Base-by-base conservation (phyloP, 345 rosid genomes). In the Lepidium sativum region DNA sequence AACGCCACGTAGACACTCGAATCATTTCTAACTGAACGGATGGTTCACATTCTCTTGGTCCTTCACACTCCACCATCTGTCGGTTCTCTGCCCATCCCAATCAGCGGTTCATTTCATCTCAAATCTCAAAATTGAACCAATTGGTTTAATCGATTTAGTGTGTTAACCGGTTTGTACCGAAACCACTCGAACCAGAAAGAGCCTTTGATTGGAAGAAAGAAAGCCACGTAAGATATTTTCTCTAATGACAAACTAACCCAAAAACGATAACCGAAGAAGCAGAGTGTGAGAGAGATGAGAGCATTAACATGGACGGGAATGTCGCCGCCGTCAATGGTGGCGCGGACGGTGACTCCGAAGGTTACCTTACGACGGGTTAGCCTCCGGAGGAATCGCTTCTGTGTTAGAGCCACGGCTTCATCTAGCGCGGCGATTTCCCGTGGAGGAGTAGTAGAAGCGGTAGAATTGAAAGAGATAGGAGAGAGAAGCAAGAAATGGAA, bases 401-500 rank as follows among this genome's bases (percentile, higher is more conserved):
- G 51, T 63, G 37, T 63, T 43, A 74, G 16, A 50, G 74, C 74
- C 39, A 68, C 40, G 0, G 52, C 63, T 6, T 67, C 77, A 3
- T 31, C 50, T 6, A 3, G 48, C 0, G 14, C 68, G 41, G 63
- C 63, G 13, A 55, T 75, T 57, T 69, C 71, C 5, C 43, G 59
- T 16, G 78, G 70, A 62, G 70, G 55, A 68, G 55, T 50, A 42
- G 74, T 29, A 25, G 75, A 70, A 10, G 75, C 58, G n/a, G 65
- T 86, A 60, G 77, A 75, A 32, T 60, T 77, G 58, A 54, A 21
- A 1, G 95, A 82, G 73, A 78, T 88, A 8, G 82, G 68, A 41
- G 79, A 79, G n/a, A 79, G 56, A 31, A 76, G 76, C 55, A 81
- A 65, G 35, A 72, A 49, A 27, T 92, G 98, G 98, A 60, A 69